Evolutionary conservation across 169 alveolate genomes (phyloP), one percentile per base, ranked within the genome.

Genomic region (Neospora caninum): DNA sequence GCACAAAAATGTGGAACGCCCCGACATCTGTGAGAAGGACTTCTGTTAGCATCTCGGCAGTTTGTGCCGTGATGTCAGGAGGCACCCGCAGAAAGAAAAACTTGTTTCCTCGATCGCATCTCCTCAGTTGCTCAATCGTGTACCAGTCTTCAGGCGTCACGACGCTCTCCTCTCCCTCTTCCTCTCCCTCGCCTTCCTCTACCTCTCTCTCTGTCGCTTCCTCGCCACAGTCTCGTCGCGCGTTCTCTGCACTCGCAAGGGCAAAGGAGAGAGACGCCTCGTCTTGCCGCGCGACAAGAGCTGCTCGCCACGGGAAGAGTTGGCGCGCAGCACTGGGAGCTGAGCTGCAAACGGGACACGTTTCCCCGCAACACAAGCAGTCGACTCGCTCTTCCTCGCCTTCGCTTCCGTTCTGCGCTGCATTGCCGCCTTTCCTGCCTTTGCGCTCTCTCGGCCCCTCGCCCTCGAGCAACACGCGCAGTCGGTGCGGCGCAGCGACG

Each of bases 61-160:
- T 54, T n/a, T 54, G 84, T n/a, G 86, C 86, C 22, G 84, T 54
- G 34, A 54, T 38, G 18, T 88, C 82, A 16, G 93, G 93, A 6
- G 92, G 92, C 42, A 20, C 92, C 22, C 92, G 92, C 43, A 86
- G 92, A 39, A 86, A 86, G 80, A 49, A 86, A 49, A 29, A 86
- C 36, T 53, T 86, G 39, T 38, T 54, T n/a, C 80, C 92, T 2
- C 92, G 39, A 34, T 86, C 92, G 92, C 80, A 34, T 13, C 42
- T 29, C n/a, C 92, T 29, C 80, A 86, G 92, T n/a, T 86, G 70
- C 70, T 86, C 80, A 31, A 53, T 22, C 36, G 80, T 43, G 41
- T 49, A 86, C 92, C 92, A 86, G 49, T 82, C 89, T 31, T 29
- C 89, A 4, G 64, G 89, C 9, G 69, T 4, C 89, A 82, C 43